Evolutionary conservation across 2,329 filamentous ascomycete genomes (phyloP), one percentile per base, ranked within the genome.

Genomic region (Herpomyces periplanetae): DNA sequence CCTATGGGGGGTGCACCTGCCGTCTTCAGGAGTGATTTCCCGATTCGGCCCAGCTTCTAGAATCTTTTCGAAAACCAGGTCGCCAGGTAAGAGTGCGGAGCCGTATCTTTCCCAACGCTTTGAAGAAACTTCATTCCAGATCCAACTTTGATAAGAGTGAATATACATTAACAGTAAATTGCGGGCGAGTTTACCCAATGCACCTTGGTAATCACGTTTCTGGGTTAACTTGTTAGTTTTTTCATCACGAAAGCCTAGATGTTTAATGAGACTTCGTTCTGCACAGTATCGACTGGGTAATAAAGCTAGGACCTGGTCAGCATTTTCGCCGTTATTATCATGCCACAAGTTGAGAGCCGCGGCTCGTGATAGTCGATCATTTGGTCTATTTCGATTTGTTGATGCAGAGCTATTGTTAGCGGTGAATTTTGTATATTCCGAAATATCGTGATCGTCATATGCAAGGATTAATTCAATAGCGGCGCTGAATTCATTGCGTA

Each of bases 151-250:
- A 39, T 88, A 91, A 3, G 80, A 75, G 36, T 96, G 80, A 8
- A 87, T 60, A 34, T 91, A 96, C 64, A 96, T 88, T 23, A 69
- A 53, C 16, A 71, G 55, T 29, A 91, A 45, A 18, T 65, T 68
- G 8, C 73, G 52, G 10, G 63, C 64, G 25, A 96, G 73, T 20
- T 51, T 49, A 32, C 62, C 51, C 19, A 96, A 39, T 1, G 80
- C 69, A 10, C 73, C 73, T 23, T 66, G 49, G 34, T 55, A 80
- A 38, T 96, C 75, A 16, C 48, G 49, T 15, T 40, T 39, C 10
- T 47, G 44, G 20, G 11, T 32, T 31, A 43, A 38, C 22, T 45
- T 42, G 12, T 45, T 47, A 3, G 30, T 33, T 21, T 34, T 37
- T 17, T 34, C 32, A 22, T 44, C 40, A 10, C 35, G 33, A 11